Conservation (phyloP, 768 basidiomycete genomes). For the Hygrocybe punicea region DNA sequence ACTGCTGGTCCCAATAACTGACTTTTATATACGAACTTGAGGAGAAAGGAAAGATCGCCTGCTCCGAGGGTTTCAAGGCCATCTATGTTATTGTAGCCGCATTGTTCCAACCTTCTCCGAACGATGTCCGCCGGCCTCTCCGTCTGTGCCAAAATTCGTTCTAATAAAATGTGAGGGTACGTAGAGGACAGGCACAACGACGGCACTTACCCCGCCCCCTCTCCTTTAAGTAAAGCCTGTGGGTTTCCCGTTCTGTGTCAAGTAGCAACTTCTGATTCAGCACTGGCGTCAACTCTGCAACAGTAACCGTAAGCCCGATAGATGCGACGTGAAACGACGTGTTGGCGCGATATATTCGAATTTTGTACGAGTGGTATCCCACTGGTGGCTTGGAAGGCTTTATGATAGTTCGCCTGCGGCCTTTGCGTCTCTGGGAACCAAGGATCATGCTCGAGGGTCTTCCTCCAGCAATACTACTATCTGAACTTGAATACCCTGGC, state of each 20-base stretch:
- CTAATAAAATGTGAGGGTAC: constrained; percentile 37
- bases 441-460: constrained; percentile 4
- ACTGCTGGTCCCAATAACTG: constrained; percentile 63
- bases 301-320: constrained; percentile 62
- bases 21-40: constrained; percentile 88
- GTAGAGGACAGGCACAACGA: background rate
- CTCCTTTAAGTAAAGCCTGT: constrained; percentile 72
- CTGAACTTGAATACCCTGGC: constrained; percentile 43
- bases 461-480: constrained; percentile 28
- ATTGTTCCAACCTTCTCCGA: constrained; percentile 77
- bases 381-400: constrained; percentile 7
- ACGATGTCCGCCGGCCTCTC: constrained; percentile 87
- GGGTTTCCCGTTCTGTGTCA: constrained; percentile 52
- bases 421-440: constrained; percentile 1
- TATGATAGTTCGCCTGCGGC: constrained; percentile 7
- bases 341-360: constrained; percentile 77
- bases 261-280: constrained; percentile 57
- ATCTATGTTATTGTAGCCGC: constrained; percentile 83
- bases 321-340: constrained; percentile 68
- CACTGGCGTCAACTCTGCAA: constrained; percentile 58
- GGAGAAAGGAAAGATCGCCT: constrained; percentile 78
- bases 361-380: constrained; percentile 39
- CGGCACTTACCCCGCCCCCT: constrained; percentile 61
- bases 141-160: constrained; percentile 74
- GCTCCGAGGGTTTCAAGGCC: constrained; percentile 71